Evolutionary conservation across 345 rosid species (phyloP).

Genomic region (Schrenkiella parvula): DNA sequence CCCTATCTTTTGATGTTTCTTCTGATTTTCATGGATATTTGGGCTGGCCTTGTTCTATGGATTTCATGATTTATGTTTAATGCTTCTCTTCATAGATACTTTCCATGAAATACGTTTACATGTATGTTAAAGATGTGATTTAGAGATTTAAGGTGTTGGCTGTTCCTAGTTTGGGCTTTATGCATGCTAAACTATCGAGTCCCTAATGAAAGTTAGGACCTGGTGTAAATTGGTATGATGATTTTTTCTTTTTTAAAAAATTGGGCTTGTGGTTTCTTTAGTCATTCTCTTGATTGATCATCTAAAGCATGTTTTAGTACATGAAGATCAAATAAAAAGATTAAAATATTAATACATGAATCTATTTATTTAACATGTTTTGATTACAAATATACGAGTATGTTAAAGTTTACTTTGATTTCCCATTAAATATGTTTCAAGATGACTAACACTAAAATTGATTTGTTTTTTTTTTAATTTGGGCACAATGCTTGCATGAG

Average conservation of each 20-base stretch:
- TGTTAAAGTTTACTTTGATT: too few relatives aligned
- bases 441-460: too few relatives aligned
- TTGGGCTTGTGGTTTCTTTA: neutral
- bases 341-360: too few relatives aligned
- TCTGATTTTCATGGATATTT: neutral
- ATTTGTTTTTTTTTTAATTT: too few relatives aligned
- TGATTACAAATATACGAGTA: too few relatives aligned
- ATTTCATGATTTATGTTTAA: neutral
- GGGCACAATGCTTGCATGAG: neutral
- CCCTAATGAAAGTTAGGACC: neutral
- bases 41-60: neutral
- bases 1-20: neutral
- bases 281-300: neutral
- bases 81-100: neutral
- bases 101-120: neutral
- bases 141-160: neutral
- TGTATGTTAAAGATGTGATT: neutral
- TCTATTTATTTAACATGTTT: too few relatives aligned
- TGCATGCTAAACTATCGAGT: neutral
- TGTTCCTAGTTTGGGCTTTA: neutral
- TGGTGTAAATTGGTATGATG: neutral
- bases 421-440: too few relatives aligned
- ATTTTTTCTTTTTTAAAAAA: neutral
- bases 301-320: neutral
- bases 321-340: too few relatives aligned